Conservation (phyloP, 1,139 yeast species). For the Pichia sp. region DNA sequence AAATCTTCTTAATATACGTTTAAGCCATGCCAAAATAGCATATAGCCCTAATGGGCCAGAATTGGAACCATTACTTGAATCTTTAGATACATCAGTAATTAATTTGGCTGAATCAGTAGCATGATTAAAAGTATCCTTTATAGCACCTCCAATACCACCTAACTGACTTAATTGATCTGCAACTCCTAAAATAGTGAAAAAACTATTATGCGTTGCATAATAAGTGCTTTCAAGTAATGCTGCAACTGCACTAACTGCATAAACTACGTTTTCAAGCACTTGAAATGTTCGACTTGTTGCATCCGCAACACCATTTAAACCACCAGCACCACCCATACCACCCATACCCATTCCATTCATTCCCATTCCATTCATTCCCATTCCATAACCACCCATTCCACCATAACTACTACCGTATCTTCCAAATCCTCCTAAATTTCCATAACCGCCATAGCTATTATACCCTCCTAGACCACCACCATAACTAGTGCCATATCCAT, state of each 20-base stretch:
- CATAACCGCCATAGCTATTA: conserved; percentile 28
- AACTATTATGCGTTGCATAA: conserved; percentile 95
- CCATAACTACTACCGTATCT: conserved; percentile 31
- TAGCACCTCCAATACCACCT: conserved; percentile 48
- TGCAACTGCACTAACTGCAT: conserved; percentile 96
- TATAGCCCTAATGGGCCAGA: conserved; percentile 58
- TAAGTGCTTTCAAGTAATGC: conserved; percentile 97
- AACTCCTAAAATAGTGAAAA: conserved; percentile 90
- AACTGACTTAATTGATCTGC: conserved; percentile 91
- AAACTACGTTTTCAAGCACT: conserved; percentile 83
- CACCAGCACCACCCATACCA: conserved; percentile 26
- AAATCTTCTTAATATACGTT: conserved; percentile 52
- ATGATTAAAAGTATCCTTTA: conserved; percentile 11
- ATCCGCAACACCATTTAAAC: conserved; percentile 28
- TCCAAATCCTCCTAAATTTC: conserved; percentile 28
- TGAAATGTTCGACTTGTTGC: conserved; percentile 91
- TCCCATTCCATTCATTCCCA: conserved; percentile 22
- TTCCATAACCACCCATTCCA: conserved; percentile 27
- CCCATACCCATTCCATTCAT: conserved; percentile 26
- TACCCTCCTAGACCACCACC: conserved; percentile 10
- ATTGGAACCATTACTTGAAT: neutral
- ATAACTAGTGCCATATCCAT: conserved; percentile 11
- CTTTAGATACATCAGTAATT: neutral
- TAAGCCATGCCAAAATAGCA: conserved; percentile 68
- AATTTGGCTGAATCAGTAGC: conserved; percentile 38